A percentile compares a stretch with the other conserved stretches of the same genome.
These are phyloP conservation scores for Fragaria ananassa DNA, from an alignment of 306 rosid species.

Conservation along the genomic window DNA sequence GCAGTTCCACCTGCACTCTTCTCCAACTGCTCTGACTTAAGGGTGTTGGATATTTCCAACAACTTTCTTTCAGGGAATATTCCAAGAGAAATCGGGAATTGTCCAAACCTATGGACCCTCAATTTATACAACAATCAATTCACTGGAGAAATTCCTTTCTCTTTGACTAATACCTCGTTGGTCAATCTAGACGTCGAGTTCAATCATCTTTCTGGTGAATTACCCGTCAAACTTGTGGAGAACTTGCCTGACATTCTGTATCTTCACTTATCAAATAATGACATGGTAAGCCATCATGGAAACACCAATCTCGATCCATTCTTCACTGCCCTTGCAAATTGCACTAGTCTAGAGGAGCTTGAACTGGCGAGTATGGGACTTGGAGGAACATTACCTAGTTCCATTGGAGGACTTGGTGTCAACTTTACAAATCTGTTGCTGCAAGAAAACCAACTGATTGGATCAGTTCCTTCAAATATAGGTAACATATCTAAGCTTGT, in stretches of 20 bases:
- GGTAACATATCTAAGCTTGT: slow-evolving; percentile 47
- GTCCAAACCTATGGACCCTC: slow-evolving; percentile 50
- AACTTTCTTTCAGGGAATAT: slow-evolving; percentile 50
- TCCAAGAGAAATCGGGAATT: slow-evolving; percentile 61
- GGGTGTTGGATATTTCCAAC: slow-evolving; percentile 44
- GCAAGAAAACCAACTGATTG: slow-evolving; percentile 57
- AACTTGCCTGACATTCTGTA: slow-evolving; percentile 29
- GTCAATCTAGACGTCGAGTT: slow-evolving; percentile 48
- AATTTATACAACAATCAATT: slow-evolving; percentile 58
- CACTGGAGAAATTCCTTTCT: slow-evolving; percentile 50
- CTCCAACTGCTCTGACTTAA: slow-evolving; percentile 51
- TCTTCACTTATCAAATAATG: slow-evolving; percentile 60
- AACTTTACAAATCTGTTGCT: slow-evolving; percentile 25
- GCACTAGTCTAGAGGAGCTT: slow-evolving; percentile 48
- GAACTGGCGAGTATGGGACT: slow-evolving; percentile 67
- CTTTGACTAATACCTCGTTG: slow-evolving; percentile 35
- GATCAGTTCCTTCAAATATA: slow-evolving; percentile 52
- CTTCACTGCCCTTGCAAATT: slow-evolving; percentile 51
- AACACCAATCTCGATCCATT: slow-evolving; percentile 60
- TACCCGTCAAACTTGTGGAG: slow-evolving; percentile 42
- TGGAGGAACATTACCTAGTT: slow-evolving; percentile 48
- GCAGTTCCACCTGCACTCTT: slow-evolving; percentile 50
- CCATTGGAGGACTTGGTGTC: slow-evolving; percentile 31
- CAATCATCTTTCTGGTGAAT: slow-evolving; percentile 49
- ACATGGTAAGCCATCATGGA: slow-evolving; percentile 46